A percentile compares a stretch with the other conserved stretches of the same genome.
Evolutionary conservation across 2,329 filamentous ascomycete genomes (phyloP).

Genomic region (Lasiodiplodia sp.): DNA sequence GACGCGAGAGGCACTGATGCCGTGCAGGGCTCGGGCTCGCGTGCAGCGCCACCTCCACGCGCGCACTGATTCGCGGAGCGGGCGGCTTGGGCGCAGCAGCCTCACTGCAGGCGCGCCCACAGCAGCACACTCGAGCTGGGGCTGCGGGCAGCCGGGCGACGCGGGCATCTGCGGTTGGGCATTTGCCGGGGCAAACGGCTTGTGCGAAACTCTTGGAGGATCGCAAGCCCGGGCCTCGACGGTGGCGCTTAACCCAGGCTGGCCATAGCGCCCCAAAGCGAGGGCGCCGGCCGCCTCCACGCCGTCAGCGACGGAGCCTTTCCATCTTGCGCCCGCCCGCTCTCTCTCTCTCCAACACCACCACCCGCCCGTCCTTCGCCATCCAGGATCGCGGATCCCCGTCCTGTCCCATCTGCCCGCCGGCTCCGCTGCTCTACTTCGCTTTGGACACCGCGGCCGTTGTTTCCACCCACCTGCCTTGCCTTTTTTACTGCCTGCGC

Average conservation of each 20-base stretch:
- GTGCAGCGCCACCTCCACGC: conserved; percentile 11
- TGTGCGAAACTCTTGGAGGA: conserved; percentile 1
- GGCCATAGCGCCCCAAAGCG: conserved; percentile 14
- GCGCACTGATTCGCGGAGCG: conserved; percentile 8
- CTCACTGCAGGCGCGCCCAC: background rate
- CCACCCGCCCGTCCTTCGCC: conserved; percentile 24
- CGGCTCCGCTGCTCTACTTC: conserved; percentile 22
- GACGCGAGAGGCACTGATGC: background rate
- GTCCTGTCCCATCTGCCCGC: conserved; percentile 22
- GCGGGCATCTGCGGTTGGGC: background rate
- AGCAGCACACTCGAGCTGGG: background rate
- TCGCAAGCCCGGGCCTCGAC: conserved; percentile 12
- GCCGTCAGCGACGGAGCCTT: conserved; percentile 21
- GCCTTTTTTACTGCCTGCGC: conserved; percentile 21
- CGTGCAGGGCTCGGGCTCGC: conserved; percentile 5
- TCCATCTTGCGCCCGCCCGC: conserved; percentile 18
- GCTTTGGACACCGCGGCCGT: conserved; percentile 28
- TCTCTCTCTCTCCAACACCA: background rate
- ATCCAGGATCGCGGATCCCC: conserved; percentile 28
- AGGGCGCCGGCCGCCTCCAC: conserved; percentile 6
- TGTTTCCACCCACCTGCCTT: background rate
- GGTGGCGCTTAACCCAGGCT: background rate
- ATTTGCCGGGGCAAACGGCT: background rate
- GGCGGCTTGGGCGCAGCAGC: background rate
- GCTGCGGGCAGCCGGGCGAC: conserved; percentile 1